Conservation (phyloP, 176 grass and related monocot genomes). For the Cymbopogon citratus region DNA sequence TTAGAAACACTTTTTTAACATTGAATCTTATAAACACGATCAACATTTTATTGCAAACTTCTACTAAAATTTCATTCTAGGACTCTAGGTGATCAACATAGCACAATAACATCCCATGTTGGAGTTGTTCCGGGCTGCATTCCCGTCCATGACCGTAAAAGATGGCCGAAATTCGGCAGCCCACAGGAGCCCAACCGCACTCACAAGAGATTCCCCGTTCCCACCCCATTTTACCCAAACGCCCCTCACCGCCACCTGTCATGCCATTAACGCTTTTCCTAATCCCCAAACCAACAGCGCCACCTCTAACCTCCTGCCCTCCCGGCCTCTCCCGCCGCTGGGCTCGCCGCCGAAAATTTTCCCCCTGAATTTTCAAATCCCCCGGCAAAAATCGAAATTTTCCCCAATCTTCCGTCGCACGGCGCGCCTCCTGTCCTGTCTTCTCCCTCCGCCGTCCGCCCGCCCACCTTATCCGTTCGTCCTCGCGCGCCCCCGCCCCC, state of each 20-base stretch:
- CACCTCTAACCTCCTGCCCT: not conserved
- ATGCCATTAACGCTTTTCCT: not conserved
- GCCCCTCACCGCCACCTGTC: not conserved
- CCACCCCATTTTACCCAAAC: not conserved
- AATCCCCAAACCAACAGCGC: not conserved
- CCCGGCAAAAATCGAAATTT: conserved; percentile 30
- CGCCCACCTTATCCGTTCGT: conserved; percentile 19
- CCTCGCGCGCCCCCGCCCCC: too few species aligned
- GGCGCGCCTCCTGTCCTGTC: not conserved
- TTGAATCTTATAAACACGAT: too few species aligned
- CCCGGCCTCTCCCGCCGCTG: not conserved
- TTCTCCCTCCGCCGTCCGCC: not conserved
- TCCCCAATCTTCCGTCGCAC: conserved; percentile 35
- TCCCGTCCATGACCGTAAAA: too few species aligned
- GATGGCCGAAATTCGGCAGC: not conserved
- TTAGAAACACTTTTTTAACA: too few species aligned
- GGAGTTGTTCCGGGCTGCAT: too few species aligned
- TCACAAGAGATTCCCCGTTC: not conserved
- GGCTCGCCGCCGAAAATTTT: not conserved
- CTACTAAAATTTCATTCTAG: too few species aligned
- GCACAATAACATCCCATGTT: too few species aligned
- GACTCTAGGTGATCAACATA: too few species aligned
- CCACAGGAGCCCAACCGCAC: not conserved
- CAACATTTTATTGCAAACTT: too few species aligned
- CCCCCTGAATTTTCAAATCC: conserved; percentile 30